phyloP scores from a whole-genome alignment of 108 stramenopile genomes.

The Stephanodiscus minutulus region DNA sequence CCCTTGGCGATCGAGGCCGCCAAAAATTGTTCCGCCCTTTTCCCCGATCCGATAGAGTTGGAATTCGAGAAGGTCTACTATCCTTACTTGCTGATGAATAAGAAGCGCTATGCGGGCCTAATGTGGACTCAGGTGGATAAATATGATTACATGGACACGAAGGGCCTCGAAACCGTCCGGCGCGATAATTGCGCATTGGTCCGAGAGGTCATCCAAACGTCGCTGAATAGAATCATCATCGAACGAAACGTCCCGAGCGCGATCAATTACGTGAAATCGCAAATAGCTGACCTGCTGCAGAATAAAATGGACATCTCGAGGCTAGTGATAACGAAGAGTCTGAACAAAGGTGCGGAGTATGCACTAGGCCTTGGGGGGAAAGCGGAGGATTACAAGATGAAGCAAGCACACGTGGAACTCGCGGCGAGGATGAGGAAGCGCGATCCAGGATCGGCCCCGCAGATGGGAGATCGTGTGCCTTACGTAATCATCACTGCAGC shows the following conservation, averaged over 20 bases:
- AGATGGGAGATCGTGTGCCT: constrained; percentile 99
- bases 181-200: constrained; percentile 99
- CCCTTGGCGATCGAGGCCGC: constrained; percentile 95
- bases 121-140: constrained; percentile 96
- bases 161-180: constrained; percentile 98
- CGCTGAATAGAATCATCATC: constrained; percentile 97
- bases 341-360: constrained; percentile 96
- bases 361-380: constrained; percentile 89
- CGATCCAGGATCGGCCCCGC: constrained; percentile 96
- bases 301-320: constrained; percentile 99
- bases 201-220: constrained; percentile 95
- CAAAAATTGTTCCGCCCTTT: constrained; percentile 91
- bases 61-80: constrained; percentile 99
- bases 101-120: constrained; percentile 99
- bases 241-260: constrained; percentile 90
- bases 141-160: constrained; percentile 99
- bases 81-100: constrained; percentile 97
- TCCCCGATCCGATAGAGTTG: constrained; percentile 88
- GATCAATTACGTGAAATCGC: constrained; percentile 89
- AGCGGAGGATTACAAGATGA: constrained; percentile 95
- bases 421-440: constrained; percentile 97
- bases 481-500: constrained; percentile 98
- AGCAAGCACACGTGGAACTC: constrained; percentile 98
- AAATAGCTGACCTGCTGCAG: constrained; percentile 95
- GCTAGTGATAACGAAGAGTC: constrained; percentile 97